Percentiles rank a stretch among this genome's conserved stretches.
Evolutionary conservation across 2,329 filamentous ascomycete genomes (phyloP).

Genomic region (Fusarium zealandicum): DNA sequence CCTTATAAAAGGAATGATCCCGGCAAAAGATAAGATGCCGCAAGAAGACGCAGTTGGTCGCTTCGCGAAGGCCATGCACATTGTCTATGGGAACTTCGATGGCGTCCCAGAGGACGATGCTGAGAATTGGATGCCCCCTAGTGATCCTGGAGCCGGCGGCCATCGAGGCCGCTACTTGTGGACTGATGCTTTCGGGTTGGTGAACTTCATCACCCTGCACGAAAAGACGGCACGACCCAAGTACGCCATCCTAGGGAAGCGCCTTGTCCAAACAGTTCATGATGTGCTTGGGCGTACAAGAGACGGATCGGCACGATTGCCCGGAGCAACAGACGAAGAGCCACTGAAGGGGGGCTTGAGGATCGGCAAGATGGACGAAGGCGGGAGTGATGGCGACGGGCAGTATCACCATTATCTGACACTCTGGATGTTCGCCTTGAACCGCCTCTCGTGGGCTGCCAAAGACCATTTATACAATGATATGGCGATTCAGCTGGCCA

Average conservation of each 20-base stretch:
- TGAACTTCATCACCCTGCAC: slow-evolving; percentile 65
- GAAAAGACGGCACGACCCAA: slow-evolving; percentile 45
- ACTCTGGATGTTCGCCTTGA: slow-evolving; percentile 69
- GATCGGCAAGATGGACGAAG: slow-evolving; percentile 61
- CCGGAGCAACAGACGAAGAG: slow-evolving; percentile 58
- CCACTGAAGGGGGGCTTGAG: slow-evolving; percentile 63
- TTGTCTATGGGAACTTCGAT: slow-evolving; percentile 48
- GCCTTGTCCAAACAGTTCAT: slow-evolving; percentile 60
- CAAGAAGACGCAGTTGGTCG: slow-evolving; percentile 18
- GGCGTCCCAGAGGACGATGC: slow-evolving; percentile 33
- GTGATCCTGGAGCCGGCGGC: slow-evolving; percentile 56
- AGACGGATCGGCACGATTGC: slow-evolving; percentile 55
- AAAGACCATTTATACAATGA: slow-evolving; percentile 56
- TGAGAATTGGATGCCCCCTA: slow-evolving; percentile 55
- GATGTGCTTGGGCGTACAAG: slow-evolving; percentile 59
- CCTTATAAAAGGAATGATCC: background rate
- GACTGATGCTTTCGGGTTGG: slow-evolving; percentile 67
- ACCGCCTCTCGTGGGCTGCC: slow-evolving; percentile 58
- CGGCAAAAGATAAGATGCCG: background rate
- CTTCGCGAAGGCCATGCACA: slow-evolving; percentile 49
- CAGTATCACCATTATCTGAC: slow-evolving; percentile 70
- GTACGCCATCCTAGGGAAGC: slow-evolving; percentile 58
- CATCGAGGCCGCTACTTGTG: slow-evolving; percentile 66
- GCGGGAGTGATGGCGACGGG: slow-evolving; percentile 61
- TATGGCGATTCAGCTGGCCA: slow-evolving; percentile 59